These are phyloP conservation scores for Xylariaceae sp. DNA, from an alignment of 2,329 filamentous ascomycete species.

Conservation along the genomic window DNA sequence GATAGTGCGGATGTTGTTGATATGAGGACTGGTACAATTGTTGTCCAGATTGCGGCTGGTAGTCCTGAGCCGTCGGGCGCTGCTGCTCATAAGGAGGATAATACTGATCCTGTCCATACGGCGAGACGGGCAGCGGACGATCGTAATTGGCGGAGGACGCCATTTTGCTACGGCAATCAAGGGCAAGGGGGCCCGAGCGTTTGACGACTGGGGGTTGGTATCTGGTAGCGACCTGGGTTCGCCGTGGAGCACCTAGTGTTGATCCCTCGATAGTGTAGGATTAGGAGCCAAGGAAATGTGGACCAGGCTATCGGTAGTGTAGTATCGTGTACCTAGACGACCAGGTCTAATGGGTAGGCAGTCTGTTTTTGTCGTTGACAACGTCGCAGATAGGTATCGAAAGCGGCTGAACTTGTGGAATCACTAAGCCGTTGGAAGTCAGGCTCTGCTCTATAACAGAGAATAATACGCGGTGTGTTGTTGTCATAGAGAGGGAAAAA, in stretches of 20 bases:
- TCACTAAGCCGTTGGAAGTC: slow-evolving; percentile 8
- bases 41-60: slow-evolving; percentile 16
- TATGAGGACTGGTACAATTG: slow-evolving; percentile 22
- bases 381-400: slow-evolving; percentile 2
- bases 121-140: slow-evolving; percentile 28
- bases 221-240: slow-evolving; percentile 20
- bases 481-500: slow-evolving; percentile 2
- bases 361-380: slow-evolving; percentile 12
- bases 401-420: slow-evolving; percentile 9
- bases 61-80: slow-evolving; percentile 2
- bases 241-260: slow-evolving; percentile 24
- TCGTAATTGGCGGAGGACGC: slow-evolving; percentile 28
- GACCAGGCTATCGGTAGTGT: not conserved
- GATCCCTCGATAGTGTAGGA: slow-evolving; percentile 12
- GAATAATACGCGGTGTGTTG: not conserved
- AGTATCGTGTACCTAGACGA: slow-evolving; percentile 10
- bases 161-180: slow-evolving; percentile 24
- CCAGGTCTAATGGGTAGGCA: slow-evolving; percentile 17
- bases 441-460: slow-evolving; percentile 7
- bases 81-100: slow-evolving; percentile 14
- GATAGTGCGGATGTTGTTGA: slow-evolving; percentile 18
- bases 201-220: slow-evolving; percentile 23
- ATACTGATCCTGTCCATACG: slow-evolving; percentile 23
- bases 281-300: slow-evolving; percentile 4
- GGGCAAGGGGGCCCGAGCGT: slow-evolving; percentile 19